Conservation (phyloP, 805 yeast species). For the Candida silvicultrix region DNA sequence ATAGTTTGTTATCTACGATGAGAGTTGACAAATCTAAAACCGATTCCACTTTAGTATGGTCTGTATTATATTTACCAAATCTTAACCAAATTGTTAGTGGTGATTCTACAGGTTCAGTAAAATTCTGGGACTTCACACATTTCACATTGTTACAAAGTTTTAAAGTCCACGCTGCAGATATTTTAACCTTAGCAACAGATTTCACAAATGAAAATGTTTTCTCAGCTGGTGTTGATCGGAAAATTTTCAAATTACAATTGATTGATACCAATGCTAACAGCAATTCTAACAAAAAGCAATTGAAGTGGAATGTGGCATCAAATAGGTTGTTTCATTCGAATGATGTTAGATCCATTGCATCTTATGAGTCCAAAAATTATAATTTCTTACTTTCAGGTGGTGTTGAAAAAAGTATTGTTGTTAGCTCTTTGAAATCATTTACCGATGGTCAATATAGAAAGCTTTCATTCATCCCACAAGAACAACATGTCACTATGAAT, state of each 20-base stretch:
- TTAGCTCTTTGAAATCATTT: conserved; percentile 62
- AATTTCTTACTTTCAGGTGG: conserved; percentile 78
- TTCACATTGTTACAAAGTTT: conserved; percentile 77
- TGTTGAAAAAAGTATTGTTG: conserved; percentile 61
- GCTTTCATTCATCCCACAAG: conserved; percentile 56
- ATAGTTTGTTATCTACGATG: conserved; percentile 77
- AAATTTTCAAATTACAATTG: conserved; percentile 60
- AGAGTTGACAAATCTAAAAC: conserved; percentile 84
- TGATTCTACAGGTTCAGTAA: conserved; percentile 91
- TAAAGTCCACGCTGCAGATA: conserved; percentile 86
- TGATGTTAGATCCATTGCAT: conserved; percentile 74
- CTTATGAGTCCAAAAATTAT: conserved; percentile 62
- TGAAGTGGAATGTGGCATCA: conserved; percentile 70
- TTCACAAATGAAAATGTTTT: conserved; percentile 57
- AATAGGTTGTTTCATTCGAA: conserved; percentile 79
- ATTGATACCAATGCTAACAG: conserved; percentile 4
- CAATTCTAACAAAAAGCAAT: conserved; percentile 33
- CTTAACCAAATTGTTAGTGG: conserved; percentile 83
- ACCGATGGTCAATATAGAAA: conserved; percentile 65
- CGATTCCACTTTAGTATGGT: conserved; percentile 91
- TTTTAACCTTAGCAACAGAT: conserved; percentile 63
- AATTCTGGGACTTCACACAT: conserved; percentile 83
- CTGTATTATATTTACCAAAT: conserved; percentile 56
- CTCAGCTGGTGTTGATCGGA: conserved; percentile 91
- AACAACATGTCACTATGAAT: conserved; percentile 45